These are phyloP conservation scores for Aspergillus pseudonomiae DNA, from an alignment of 2,329 filamentous ascomycete species.

Conservation along the genomic window DNA sequence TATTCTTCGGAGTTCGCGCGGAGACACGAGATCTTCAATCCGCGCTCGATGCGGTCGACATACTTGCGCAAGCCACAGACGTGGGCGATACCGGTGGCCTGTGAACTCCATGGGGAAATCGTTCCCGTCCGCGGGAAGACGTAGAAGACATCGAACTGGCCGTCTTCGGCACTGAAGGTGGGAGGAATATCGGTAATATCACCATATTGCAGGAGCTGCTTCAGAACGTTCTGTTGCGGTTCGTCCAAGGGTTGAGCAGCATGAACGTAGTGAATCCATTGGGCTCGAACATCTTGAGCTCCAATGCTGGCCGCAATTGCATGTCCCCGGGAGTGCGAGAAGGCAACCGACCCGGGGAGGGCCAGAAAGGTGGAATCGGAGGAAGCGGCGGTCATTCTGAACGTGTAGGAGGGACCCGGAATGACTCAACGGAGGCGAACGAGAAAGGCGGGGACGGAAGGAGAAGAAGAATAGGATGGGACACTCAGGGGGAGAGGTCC, in stretches of 20 bases:
- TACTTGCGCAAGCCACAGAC: slow-evolving; percentile 80
- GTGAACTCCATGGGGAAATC: slow-evolving; percentile 95
- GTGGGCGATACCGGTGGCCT: slow-evolving; percentile 89
- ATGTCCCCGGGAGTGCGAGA: slow-evolving; percentile 49
- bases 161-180: slow-evolving; percentile 51
- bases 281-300: slow-evolving; percentile 48
- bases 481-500: slow-evolving; percentile 11
- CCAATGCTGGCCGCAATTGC: slow-evolving; percentile 47
- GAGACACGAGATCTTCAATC: slow-evolving; percentile 71
- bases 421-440: slow-evolving; percentile 3
- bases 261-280: slow-evolving; percentile 67
- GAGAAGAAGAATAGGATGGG: neutral
- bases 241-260: slow-evolving; percentile 53
- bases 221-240: slow-evolving; percentile 54
- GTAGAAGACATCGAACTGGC: slow-evolving; percentile 64
- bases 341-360: slow-evolving; percentile 47
- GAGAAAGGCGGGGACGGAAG: slow-evolving; percentile 6
- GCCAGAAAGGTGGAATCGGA: slow-evolving; percentile 38
- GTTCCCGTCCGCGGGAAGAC: slow-evolving; percentile 78
- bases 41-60: slow-evolving; percentile 81
- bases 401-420: slow-evolving; percentile 9
- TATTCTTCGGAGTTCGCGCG: slow-evolving; percentile 59
- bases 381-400: slow-evolving; percentile 36
- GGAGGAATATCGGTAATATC: slow-evolving; percentile 54
- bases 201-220: slow-evolving; percentile 65